Evolutionary conservation across 768 basidiomycete genomes (phyloP).

Genomic region (Sporobolomyces pararoseus): DNA sequence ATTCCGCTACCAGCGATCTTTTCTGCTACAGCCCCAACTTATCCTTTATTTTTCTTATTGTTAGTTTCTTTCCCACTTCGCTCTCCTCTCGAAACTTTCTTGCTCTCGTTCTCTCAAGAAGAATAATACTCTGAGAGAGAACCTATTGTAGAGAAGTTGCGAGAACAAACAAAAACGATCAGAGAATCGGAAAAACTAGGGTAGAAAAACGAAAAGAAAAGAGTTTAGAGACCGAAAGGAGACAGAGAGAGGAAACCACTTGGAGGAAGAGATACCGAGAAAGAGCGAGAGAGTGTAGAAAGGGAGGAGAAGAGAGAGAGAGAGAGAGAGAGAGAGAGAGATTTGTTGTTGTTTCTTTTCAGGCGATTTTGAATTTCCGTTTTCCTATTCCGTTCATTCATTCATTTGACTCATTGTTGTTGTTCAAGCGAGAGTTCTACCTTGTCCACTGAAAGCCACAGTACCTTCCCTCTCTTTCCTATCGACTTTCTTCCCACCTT

Average conservation of each 20-base stretch:
- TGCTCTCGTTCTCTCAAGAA: background rate
- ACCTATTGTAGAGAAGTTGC: too few species aligned
- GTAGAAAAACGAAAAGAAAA: background rate
- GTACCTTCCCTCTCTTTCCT: constrained; percentile 4
- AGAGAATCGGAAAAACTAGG: too few species aligned
- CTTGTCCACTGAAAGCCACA: background rate
- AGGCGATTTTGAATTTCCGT: background rate
- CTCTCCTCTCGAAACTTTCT: background rate
- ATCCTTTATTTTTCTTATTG: too few species aligned
- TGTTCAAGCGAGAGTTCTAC: background rate
- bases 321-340: background rate
- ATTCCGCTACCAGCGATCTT: too few species aligned
- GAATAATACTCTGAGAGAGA: background rate
- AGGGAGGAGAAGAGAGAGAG: too few species aligned
- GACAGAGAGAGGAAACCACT: too few species aligned
- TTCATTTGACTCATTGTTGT: background rate
- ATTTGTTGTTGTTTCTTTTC: background rate
- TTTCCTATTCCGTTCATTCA: background rate
- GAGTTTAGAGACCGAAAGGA: background rate
- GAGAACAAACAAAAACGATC: too few species aligned
- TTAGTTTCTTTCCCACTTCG: background rate
- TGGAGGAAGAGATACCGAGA: too few species aligned
- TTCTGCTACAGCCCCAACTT: too few species aligned
- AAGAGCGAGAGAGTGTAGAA: too few species aligned
- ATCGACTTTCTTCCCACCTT: background rate